Evolutionary conservation across 306 rosid species (phyloP).

Genomic region (Dalbergia cochinchinensis): DNA sequence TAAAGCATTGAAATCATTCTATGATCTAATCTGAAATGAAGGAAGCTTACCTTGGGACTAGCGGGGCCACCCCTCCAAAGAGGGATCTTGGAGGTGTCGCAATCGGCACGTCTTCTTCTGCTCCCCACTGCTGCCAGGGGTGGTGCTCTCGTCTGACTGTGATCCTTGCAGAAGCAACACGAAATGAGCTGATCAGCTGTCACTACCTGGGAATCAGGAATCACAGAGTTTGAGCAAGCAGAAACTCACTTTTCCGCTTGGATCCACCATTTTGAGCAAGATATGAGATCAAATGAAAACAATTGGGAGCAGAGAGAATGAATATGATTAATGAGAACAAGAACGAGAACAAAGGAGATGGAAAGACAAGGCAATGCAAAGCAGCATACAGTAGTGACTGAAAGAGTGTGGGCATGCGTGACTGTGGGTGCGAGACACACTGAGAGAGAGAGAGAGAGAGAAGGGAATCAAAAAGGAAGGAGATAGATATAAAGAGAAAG

Average conservation of each 20-base stretch:
- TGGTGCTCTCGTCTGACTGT: neutral
- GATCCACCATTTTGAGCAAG: constrained; percentile 68
- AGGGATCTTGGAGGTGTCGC: constrained; percentile 94
- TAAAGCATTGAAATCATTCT: neutral
- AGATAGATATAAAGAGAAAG: neutral
- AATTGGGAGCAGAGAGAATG: neutral
- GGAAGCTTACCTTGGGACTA: constrained; percentile 79
- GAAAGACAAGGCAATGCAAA: neutral
- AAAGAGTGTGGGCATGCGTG: neutral
- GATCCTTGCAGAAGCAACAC: neutral
- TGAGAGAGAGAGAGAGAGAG: no score
- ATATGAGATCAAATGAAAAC: neutral
- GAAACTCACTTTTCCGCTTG: constrained; percentile 69
- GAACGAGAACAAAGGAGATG: neutral
- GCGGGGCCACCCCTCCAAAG: constrained; percentile 99
- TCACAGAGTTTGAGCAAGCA: neutral
- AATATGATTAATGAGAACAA: no score
- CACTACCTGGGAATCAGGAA: neutral
- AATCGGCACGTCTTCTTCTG: constrained; percentile 88
- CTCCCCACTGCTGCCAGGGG: constrained; percentile 56
- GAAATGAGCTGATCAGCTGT: neutral
- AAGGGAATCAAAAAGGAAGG: neutral
- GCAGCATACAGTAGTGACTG: neutral
- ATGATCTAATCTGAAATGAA: neutral
- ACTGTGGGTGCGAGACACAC: neutral